A percentile compares a stretch with the other conserved stretches of the same genome.
Conservation (phyloP, 768 basidiomycete species). For the Gautieria morchelliformis region DNA sequence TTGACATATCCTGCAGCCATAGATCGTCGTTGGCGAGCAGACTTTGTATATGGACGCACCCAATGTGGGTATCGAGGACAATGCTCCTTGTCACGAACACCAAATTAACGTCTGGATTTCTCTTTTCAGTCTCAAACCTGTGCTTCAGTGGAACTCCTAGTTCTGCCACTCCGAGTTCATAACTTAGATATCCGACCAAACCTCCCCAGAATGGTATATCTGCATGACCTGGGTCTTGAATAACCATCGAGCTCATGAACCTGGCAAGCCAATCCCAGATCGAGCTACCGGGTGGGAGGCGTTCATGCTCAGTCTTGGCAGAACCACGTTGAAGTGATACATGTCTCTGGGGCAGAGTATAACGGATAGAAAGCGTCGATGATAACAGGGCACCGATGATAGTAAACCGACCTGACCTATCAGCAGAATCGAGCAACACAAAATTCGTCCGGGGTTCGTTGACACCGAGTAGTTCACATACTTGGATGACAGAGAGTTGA, state of each 20-base stretch:
- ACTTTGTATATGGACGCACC: conserved; percentile 53
- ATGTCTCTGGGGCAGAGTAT: conserved; percentile 40
- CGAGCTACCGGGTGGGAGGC: conserved; percentile 33
- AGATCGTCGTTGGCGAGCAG: conserved; percentile 43
- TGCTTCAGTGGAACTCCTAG: conserved; percentile 35
- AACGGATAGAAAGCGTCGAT: conserved; percentile 47
- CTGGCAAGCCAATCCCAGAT: conserved; percentile 67
- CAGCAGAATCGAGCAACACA: conserved; percentile 66
- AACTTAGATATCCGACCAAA: conserved; percentile 66
- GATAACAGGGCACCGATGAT: conserved; percentile 56
- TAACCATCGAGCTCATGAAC: conserved; percentile 53
- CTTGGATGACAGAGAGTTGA: conserved; percentile 29
- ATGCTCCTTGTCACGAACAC: conserved; percentile 74
- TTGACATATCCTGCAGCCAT: conserved; percentile 40
- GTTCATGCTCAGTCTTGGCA: conserved; percentile 22
- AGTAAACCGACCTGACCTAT: conserved; percentile 63
- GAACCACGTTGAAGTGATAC: conserved; percentile 37
- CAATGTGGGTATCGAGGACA: conserved; percentile 47
- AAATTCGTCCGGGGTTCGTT: conserved; percentile 51
- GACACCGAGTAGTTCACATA: conserved; percentile 59
- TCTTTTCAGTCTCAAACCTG: conserved; percentile 11
- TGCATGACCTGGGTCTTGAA: conserved; percentile 32
- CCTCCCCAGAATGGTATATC: conserved; percentile 80
- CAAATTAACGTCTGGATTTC: conserved; percentile 56
- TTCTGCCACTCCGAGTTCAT: conserved; percentile 62